Conservation (phyloP, 306 rosid species). For the Prunus padus region DNA sequence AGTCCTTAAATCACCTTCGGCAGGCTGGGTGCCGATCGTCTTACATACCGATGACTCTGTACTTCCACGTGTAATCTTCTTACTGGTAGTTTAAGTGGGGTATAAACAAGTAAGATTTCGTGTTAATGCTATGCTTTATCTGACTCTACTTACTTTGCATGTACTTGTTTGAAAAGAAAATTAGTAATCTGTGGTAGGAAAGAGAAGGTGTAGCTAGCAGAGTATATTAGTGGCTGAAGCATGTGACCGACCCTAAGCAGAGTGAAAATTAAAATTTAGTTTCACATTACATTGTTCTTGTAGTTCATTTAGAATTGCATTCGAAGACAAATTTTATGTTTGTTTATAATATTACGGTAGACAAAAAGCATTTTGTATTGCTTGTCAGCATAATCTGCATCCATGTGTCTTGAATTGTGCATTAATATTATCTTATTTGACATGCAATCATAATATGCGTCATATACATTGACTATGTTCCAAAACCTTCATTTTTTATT, state of each 20-base stretch:
- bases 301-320: background rate
- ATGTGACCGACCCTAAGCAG: background rate
- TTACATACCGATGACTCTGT: no score
- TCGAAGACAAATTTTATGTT: constrained; percentile 8
- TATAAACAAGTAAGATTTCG: no score
- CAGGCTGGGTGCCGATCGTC: no score
- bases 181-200: background rate
- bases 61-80: no score
- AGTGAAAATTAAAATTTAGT: background rate
- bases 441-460: background rate
- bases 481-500: background rate
- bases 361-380: constrained; percentile 1
- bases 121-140: no score
- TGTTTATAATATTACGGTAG: background rate
- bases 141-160: background rate
- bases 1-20: no score
- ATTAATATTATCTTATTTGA: background rate
- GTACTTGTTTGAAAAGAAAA: background rate
- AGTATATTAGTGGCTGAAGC: background rate
- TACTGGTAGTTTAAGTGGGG: no score
- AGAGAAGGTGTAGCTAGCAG: background rate
- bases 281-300: constrained; percentile 16
- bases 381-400: background rate
- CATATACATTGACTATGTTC: background rate
- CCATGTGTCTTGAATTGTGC: background rate